phyloP scores from a whole-genome alignment of 2,329 filamentous ascomycete genomes.

The Trichophyton schoenleinii region DNA sequence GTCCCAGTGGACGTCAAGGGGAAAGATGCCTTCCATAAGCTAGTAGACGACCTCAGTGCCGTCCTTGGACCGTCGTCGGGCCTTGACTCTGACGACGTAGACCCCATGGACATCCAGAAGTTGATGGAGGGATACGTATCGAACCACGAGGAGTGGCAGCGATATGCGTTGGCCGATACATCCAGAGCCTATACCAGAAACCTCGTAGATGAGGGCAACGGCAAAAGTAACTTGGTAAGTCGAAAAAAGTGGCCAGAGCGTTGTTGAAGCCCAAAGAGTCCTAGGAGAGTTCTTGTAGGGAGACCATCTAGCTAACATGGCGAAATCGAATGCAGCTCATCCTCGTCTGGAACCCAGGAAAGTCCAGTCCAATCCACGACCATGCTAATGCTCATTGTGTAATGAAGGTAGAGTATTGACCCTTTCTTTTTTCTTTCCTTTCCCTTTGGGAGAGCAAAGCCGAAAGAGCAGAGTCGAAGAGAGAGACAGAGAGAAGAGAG shows the following conservation, averaged over 20 bases:
- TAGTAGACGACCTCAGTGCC: conserved; percentile 61
- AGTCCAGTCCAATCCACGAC: conserved; percentile 76
- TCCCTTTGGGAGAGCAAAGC: neutral
- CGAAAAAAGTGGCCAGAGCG: neutral
- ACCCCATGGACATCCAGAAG: conserved; percentile 56
- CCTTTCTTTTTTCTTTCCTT: neutral
- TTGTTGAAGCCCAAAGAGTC: too few species aligned
- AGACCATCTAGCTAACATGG: neutral
- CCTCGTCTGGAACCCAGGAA: conserved; percentile 78
- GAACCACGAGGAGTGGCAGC: conserved; percentile 55
- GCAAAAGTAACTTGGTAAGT: conserved; percentile 59
- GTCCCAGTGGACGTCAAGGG: conserved; percentile 8
- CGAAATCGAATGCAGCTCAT: conserved; percentile 49
- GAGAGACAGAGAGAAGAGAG: too few species aligned
- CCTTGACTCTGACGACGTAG: conserved; percentile 67
- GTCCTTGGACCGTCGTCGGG: conserved; percentile 70
- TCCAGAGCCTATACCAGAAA: conserved; percentile 71
- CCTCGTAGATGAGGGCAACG: conserved; percentile 80
- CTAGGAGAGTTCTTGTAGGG: conserved; percentile 11
- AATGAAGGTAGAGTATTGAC: conserved; percentile 50
- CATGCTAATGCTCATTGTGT: conserved; percentile 81
- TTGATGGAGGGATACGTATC: conserved; percentile 67
- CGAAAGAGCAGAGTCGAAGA: too few species aligned
- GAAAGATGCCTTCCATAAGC: conserved; percentile 46
- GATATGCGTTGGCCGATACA: conserved; percentile 60